Base-by-base conservation (phyloP, 108 stramenopile species). In the Cylindrotheca fusiformis region DNA sequence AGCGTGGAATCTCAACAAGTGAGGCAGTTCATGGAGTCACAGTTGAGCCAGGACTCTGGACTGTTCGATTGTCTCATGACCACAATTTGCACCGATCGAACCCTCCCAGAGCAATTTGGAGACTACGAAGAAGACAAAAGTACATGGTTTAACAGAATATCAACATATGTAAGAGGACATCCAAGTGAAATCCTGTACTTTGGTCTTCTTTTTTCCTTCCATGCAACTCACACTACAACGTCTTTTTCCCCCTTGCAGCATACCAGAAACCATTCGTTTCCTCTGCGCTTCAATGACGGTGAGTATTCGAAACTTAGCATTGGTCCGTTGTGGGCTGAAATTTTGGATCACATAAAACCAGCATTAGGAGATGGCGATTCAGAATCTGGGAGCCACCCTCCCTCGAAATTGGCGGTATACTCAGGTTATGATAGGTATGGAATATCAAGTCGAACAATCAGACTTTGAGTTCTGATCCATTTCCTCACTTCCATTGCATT, bases 11-110 rank as follows among this genome's bases (percentile, higher is more conserved):
- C 48, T 0, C 51, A 67, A 54, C 41, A 46, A 18, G 32, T 79
- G 2, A 32, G 66, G n/a, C 50, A 50, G 25, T 76, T 65, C 51
- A 60, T 55, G 36, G 36, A 6, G 6, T 6, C 6, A 6, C 36
- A 41, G 14, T 14, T 41, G 36, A 41, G 36, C 14, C 14, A 41
- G 26, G 51, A 14, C 14, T 14, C 6, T 41, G 36, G 36, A 32
- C 51, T 62, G n/a, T 41, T 87, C 28, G 92, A 93, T 80, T 94
- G 93, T 72, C 50, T 90, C 46, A 91, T 91, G 87, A 94, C 93
- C 4, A 87, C 88, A 0, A 84, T 87, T 33, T 94, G 93, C 60
- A 94, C 87, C 3, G 88, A 87, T 70, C 74, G 89, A 28, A 29
- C 57, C 0, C 44, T 94, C 22, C 3, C 4, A 84, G 1, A 67